phyloP scores from a whole-genome alignment of 148 eudicot species.

The Silene latifolia region DNA sequence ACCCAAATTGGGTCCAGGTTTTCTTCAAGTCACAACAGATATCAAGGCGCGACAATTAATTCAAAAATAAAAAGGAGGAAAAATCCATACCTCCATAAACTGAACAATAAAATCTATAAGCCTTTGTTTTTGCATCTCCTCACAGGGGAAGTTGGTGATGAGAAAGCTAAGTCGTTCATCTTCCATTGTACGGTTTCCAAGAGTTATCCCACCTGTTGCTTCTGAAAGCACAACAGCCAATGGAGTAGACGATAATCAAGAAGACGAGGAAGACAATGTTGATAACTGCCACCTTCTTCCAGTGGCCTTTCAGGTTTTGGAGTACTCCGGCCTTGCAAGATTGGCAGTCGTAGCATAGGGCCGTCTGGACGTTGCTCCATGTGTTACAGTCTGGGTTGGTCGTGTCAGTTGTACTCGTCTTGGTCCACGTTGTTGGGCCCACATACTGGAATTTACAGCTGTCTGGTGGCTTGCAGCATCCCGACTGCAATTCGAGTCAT shows the following conservation, averaged over 20 bases:
- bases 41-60: too few relatives aligned
- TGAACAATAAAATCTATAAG: too few relatives aligned
- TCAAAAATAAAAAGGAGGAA: too few relatives aligned
- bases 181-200: slow-evolving; percentile 54
- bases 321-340: slow-evolving; percentile 91
- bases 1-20: too few relatives aligned
- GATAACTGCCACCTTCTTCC: slow-evolving; percentile 81
- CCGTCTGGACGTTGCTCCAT: slow-evolving; percentile 51
- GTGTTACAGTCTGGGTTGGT: slow-evolving; percentile 49
- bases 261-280: slow-evolving; percentile 63
- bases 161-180: too few relatives aligned
- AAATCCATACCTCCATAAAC: too few relatives aligned
- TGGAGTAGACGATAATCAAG: slow-evolving; percentile 78
- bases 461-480: slow-evolving; percentile 89
- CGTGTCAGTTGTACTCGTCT: slow-evolving; percentile 2
- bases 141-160: too few relatives aligned
- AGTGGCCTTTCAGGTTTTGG: slow-evolving; percentile 74
- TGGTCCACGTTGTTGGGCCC: slow-evolving; percentile 65
- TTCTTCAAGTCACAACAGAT: too few relatives aligned
- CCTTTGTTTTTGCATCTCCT: too few relatives aligned
- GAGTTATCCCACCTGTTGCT: slow-evolving; percentile 73
- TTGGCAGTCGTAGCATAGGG: slow-evolving; percentile 67
- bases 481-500: slow-evolving; percentile 49
- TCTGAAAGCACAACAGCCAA: slow-evolving; percentile 90
- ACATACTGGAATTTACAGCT: slow-evolving; percentile 52